Conservation (phyloP, 2,329 filamentous ascomycete species). For the Lomentospora prolificans region DNA sequence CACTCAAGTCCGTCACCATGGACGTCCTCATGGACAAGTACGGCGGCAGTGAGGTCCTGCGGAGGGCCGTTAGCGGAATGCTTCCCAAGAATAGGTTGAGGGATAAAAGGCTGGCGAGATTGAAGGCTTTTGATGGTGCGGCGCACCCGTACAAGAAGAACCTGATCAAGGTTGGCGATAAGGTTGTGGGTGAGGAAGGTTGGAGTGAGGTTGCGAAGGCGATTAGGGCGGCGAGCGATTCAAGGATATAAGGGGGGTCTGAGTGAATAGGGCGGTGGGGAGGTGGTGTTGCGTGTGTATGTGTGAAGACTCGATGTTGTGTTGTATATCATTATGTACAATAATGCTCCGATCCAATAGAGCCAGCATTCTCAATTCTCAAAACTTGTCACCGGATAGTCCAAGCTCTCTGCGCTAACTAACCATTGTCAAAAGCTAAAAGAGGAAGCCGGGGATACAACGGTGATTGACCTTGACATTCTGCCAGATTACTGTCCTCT, state of each 20-base stretch:
- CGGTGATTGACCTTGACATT: too few relatives aligned
- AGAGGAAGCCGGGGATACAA: too few relatives aligned
- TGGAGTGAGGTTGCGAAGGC: conserved; percentile 43
- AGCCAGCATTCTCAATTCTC: conserved; percentile 1
- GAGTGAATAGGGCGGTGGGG: neutral
- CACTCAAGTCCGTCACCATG: conserved; percentile 83
- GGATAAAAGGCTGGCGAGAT: conserved; percentile 73
- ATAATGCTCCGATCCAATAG: conserved; percentile 2
- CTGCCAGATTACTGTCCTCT: too few relatives aligned
- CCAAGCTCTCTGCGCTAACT: too few relatives aligned
- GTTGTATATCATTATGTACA: conserved; percentile 4
- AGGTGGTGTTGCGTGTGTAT: neutral
- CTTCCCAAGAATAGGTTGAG: conserved; percentile 90
- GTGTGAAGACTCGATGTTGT: neutral
- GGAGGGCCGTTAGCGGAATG: conserved; percentile 93
- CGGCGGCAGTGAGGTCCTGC: conserved; percentile 82
- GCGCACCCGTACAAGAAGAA: conserved; percentile 89
- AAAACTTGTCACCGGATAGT: too few relatives aligned
- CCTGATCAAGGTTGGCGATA: conserved; percentile 61
- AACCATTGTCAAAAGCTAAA: too few relatives aligned
- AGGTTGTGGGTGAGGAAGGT: conserved; percentile 40
- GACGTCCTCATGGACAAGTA: conserved; percentile 89
- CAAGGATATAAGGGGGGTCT: conserved; percentile 33
- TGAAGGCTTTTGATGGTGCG: conserved; percentile 94
- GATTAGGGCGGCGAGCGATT: conserved; percentile 37